Percentiles rank a stretch among this genome's conserved stretches.
Conservation (phyloP, 2,329 filamentous ascomycete species). For the Calonectria ilicicola region DNA sequence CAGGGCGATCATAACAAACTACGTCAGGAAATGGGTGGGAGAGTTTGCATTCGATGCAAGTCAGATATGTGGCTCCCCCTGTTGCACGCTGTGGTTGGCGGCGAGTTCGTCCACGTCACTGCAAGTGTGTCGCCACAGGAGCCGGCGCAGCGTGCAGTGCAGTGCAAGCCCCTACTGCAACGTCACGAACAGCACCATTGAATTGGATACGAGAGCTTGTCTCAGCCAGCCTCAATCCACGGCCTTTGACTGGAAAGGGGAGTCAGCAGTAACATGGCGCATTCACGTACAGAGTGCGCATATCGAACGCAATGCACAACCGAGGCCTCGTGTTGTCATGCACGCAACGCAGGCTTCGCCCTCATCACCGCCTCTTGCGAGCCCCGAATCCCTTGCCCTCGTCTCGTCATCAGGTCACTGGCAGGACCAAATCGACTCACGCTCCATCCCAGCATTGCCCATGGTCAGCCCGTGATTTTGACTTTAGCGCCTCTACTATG, state of each 20-base stretch:
- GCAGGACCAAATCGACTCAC: conserved; percentile 9
- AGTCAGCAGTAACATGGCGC: not conserved
- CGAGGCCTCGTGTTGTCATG: not conserved
- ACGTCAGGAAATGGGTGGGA: not conserved
- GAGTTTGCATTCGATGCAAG: conserved; percentile 1
- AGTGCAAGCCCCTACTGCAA: not conserved
- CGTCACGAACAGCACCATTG: not conserved
- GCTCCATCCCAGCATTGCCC: not conserved
- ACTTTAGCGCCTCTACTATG: not conserved
- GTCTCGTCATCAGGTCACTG: conserved; percentile 4
- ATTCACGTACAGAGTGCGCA: not conserved
- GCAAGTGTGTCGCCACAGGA: not conserved
- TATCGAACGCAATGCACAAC: not conserved
- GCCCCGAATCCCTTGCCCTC: not conserved
- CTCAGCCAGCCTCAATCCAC: not conserved
- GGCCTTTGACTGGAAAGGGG: not conserved
- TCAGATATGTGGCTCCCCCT: not conserved
- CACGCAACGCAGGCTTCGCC: not conserved
- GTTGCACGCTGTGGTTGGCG: conserved; percentile 18
- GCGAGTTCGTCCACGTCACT: conserved; percentile 30
- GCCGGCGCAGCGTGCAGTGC: not conserved
- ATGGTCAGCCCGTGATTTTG: not conserved
- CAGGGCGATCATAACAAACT: not conserved
- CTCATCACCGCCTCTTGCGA: not conserved
- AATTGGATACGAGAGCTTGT: conserved; percentile 1